Evolutionary conservation across 2,329 filamentous ascomycete genomes (phyloP).

Genomic region (Didymella arachidicola): DNA sequence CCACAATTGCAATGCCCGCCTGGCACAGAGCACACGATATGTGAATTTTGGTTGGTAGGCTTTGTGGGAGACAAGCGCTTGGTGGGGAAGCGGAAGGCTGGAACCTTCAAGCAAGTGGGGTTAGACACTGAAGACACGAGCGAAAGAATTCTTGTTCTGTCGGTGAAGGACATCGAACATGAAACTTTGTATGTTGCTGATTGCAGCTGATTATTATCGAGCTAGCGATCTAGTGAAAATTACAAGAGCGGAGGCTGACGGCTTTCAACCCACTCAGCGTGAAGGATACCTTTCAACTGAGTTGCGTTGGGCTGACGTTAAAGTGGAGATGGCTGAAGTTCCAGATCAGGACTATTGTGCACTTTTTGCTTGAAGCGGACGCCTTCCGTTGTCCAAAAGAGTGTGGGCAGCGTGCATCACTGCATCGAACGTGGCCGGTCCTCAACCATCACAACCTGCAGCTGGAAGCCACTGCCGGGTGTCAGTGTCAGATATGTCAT

Average conservation of each 20-base stretch:
- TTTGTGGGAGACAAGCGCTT: conserved; percentile 18
- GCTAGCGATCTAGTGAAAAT: conserved; percentile 12
- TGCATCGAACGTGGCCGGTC: conserved; percentile 36
- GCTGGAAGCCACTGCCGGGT: conserved; percentile 10
- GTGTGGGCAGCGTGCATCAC: background rate
- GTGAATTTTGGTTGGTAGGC: conserved; percentile 17
- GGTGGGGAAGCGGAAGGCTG: conserved; percentile 23
- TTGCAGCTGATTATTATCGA: conserved; percentile 17
- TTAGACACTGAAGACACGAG: conserved; percentile 7
- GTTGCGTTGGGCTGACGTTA: conserved; percentile 31
- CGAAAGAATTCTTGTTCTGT: conserved; percentile 11
- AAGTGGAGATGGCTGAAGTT: conserved; percentile 22
- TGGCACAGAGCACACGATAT: conserved; percentile 2
- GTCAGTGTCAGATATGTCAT: conserved; percentile 26
- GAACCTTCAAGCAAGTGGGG: conserved; percentile 17
- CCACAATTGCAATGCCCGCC: conserved; percentile 18
- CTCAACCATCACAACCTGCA: conserved; percentile 31
- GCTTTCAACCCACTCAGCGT: conserved; percentile 11
- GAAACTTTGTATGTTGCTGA: conserved; percentile 16
- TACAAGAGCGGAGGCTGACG: conserved; percentile 18
- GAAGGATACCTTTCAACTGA: conserved; percentile 26
- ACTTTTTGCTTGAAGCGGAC: conserved; percentile 19
- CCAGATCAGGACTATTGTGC: conserved; percentile 24
- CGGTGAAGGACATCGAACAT: conserved; percentile 18
- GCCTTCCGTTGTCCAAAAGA: conserved; percentile 26